These are phyloP conservation scores for Trichoderma sp. DNA, from an alignment of 2,329 filamentous ascomycete species.

Conservation along the genomic window DNA sequence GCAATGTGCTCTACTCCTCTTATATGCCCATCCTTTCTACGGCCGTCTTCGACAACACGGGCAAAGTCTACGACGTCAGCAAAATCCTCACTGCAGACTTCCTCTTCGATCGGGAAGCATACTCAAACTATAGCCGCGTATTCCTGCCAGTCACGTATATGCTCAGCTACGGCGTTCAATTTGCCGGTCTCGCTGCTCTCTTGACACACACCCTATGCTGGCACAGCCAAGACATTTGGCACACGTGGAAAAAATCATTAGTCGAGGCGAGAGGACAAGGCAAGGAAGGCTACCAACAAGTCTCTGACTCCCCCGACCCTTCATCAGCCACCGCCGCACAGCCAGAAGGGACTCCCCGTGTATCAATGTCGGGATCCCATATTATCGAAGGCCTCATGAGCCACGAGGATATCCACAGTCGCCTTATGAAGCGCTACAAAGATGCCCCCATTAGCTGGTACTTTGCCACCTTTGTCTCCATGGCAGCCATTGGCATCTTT, in stretches of 20 bases:
- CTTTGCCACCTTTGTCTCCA: slow-evolving; percentile 69
- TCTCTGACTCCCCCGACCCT: slow-evolving; percentile 34
- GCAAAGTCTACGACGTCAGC: slow-evolving; percentile 76
- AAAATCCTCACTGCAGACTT: slow-evolving; percentile 78
- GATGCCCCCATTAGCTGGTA: slow-evolving; percentile 86
- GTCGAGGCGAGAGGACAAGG: slow-evolving; percentile 58
- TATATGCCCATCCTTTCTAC: slow-evolving; percentile 87
- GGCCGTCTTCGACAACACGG: slow-evolving; percentile 83
- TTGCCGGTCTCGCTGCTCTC: slow-evolving; percentile 77
- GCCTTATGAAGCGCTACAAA: slow-evolving; percentile 79
- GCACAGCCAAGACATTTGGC: slow-evolving; percentile 82
- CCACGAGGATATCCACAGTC: slow-evolving; percentile 79
- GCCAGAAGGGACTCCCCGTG: slow-evolving; percentile 8
- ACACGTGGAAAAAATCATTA: slow-evolving; percentile 70
- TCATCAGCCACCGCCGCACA: slow-evolving; percentile 16
- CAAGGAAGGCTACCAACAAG: slow-evolving; percentile 55
- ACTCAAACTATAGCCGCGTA: slow-evolving; percentile 78
- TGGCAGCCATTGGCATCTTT: slow-evolving; percentile 79
- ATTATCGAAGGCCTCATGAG: slow-evolving; percentile 59
- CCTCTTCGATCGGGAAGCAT: slow-evolving; percentile 74
- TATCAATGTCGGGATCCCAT: slow-evolving; percentile 42
- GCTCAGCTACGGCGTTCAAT: slow-evolving; percentile 82
- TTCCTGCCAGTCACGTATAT: slow-evolving; percentile 88
- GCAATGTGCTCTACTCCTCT: slow-evolving; percentile 75
- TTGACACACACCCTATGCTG: slow-evolving; percentile 81